phyloP scores from a whole-genome alignment of 2,329 filamentous ascomycete genomes.

The Myotisia sp. region DNA sequence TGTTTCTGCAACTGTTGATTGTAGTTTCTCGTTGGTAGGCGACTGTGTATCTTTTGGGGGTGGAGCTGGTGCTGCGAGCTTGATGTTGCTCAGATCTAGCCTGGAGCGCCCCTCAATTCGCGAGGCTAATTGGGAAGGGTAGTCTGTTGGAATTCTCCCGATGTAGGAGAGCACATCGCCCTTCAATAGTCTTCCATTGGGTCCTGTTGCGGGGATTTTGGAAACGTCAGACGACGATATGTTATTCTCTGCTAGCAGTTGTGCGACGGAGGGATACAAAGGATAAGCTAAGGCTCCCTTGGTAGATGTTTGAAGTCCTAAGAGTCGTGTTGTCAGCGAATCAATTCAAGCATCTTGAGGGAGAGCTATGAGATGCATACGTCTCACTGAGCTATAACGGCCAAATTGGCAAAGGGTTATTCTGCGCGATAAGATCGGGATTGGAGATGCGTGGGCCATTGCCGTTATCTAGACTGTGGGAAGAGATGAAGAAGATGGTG shows the following conservation, averaged over 20 bases:
- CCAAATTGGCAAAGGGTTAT: not conserved
- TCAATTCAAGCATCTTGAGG: not conserved
- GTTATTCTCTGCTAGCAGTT: constrained; percentile 65
- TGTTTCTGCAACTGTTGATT: constrained; percentile 16
- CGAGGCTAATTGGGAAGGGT: constrained; percentile 55
- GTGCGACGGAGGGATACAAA: constrained; percentile 61
- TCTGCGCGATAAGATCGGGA: not conserved
- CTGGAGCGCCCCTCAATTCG: constrained; percentile 63
- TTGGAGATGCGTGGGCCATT: constrained; percentile 1
- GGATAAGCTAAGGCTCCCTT: constrained; percentile 32
- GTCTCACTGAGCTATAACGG: constrained; percentile 2
- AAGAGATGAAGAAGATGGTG: too few species aligned
- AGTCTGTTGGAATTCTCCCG: constrained; percentile 58
- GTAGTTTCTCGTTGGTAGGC: constrained; percentile 17
- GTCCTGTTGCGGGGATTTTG: constrained; percentile 77
- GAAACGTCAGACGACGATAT: constrained; percentile 60
- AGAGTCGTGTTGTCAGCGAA: not conserved
- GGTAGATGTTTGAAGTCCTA: constrained; percentile 2
- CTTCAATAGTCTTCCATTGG: constrained; percentile 78
- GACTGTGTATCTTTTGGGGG: constrained; percentile 16
- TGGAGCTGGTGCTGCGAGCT: constrained; percentile 45
- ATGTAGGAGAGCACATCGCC: constrained; percentile 87
- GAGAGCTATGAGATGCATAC: not conserved
- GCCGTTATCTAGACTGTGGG: too few species aligned
- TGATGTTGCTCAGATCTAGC: constrained; percentile 91